These are phyloP conservation scores for Adansonia digitata DNA, from an alignment of 345 rosid species.

Conservation along the genomic window DNA sequence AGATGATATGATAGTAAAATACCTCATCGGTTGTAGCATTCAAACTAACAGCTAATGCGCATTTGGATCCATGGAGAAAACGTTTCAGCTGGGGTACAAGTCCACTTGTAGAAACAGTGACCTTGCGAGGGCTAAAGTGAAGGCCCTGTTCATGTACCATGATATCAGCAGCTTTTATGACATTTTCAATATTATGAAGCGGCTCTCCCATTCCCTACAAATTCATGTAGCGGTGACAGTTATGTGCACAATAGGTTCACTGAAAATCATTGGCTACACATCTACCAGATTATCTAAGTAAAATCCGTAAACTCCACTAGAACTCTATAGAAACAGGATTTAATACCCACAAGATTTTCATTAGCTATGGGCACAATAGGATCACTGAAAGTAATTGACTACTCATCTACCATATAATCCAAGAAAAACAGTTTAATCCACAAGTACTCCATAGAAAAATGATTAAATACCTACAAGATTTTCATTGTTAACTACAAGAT, in stretches of 20 bases:
- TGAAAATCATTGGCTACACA: not conserved
- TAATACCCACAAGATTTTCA: not conserved
- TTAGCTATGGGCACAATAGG: not conserved
- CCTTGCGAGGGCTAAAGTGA: constrained; percentile 92
- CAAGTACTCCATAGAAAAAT: not conserved
- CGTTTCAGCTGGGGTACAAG: constrained; percentile 88
- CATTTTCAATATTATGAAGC: constrained; percentile 75
- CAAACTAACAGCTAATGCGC: constrained; percentile 90
- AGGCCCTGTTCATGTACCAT: constrained; percentile 89
- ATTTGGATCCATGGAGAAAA: constrained; percentile 69
- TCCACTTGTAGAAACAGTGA: constrained; percentile 90
- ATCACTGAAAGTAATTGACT: not conserved
- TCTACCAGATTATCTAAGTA: not conserved
- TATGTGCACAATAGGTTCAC: not conserved
- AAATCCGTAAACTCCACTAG: not conserved
- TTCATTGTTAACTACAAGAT: not conserved
- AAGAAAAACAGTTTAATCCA: not conserved
- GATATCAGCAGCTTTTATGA: constrained; percentile 75
- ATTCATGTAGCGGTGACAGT: constrained; percentile 11
- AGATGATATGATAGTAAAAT: constrained; percentile 8
- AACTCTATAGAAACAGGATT: not conserved
- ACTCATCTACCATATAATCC: not conserved
- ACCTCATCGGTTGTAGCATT: constrained; percentile 98
- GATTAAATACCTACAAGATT: not conserved
- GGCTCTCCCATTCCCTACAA: constrained; percentile 98